Base-by-base conservation (phyloP, 371 early-diverging fungal species). In the Sanchytrium tribonematis region DNA sequence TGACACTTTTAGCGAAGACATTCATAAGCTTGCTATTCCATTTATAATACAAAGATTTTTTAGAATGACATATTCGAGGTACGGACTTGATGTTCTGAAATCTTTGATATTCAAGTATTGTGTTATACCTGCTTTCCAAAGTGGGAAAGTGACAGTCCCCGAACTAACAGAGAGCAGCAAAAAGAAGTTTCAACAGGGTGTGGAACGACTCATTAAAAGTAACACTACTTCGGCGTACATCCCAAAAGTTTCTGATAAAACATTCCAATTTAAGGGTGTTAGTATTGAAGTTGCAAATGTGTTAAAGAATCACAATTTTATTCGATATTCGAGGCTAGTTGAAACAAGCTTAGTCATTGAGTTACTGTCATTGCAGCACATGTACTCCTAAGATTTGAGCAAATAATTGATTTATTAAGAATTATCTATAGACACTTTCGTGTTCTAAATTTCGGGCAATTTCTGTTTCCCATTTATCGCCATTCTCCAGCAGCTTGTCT, bases 401-500 rank as follows among this genome's bases (percentile, higher is more conserved):
- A n/a, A n/a, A n/a, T n/a, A n/a, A n/a, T n/a, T n/a, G n/a, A n/a
- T n/a, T n/a, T n/a, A n/a, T 48, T 48, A 48, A 12, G 5, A 48
- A 48, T 48, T 48, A 48, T 5, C 48, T 5, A 48, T 48, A 48
- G 22, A 48, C 22, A 22, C 48, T 48, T 22, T 48, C 48, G 22
- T 48, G 48, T 22, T 48, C 48, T 22, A 48, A 48, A 48, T 48
- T 48, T 48, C 48, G 5, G 48, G 68, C 68, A 29, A 68, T 28
- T 30, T 68, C 30, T 29, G 30, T 85, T 79, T 96, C 97, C 94
- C 97, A 96, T 81, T 91, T 92, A 80, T 96, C 97, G 74, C 97
- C 97, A 75, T 96, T 96, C 66, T 89, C 85, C 74, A 96, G 80
- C 29, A 96, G 81, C 82, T 96, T 96, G 76, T 96, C 93, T 85